These are phyloP conservation scores for Didymella pomorum DNA, from an alignment of 2,329 filamentous ascomycete species.

Conservation along the genomic window DNA sequence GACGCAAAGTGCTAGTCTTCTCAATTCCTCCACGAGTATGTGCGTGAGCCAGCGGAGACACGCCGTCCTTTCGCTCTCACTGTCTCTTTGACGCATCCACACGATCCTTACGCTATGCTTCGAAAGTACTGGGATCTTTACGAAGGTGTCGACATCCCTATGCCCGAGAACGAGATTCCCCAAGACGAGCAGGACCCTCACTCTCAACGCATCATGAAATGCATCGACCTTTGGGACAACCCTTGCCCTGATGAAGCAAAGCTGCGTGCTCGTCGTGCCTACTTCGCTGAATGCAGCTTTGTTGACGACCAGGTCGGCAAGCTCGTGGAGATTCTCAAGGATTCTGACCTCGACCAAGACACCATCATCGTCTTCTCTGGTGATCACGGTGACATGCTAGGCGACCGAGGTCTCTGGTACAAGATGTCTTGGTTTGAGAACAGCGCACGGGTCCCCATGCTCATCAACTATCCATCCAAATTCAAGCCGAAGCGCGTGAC, in stretches of 20 bases:
- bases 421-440: conserved; percentile 98
- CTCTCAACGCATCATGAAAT: conserved; percentile 84
- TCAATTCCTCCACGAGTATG: conserved; percentile 90
- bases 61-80: conserved; percentile 84
- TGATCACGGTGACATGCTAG: conserved; percentile 95
- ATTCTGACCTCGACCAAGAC: conserved; percentile 81
- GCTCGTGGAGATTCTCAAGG: conserved; percentile 77
- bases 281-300: conserved; percentile 92
- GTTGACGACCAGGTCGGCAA: conserved; percentile 92
- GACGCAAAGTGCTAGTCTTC: conserved; percentile 64
- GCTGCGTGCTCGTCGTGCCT: conserved; percentile 83
- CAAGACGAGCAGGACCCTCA: conserved; percentile 86
- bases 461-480: conserved; percentile 79
- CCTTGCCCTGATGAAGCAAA: conserved; percentile 86
- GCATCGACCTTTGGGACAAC: conserved; percentile 85
- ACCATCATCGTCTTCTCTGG: conserved; percentile 93
- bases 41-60: conserved; percentile 75
- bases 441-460: conserved; percentile 85
- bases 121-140: conserved; percentile 94
- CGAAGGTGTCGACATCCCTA: conserved; percentile 83
- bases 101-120: conserved; percentile 94
- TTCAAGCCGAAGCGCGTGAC: conserved; percentile 79
- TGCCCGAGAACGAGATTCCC: conserved; percentile 79
- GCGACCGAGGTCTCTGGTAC: conserved; percentile 91
- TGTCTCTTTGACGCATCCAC: conserved; percentile 91